Percentiles rank a stretch among this genome's conserved stretches.
Evolutionary conservation across 2,329 filamentous ascomycete genomes (phyloP).

Genomic region (Byssothecium circinans): DNA sequence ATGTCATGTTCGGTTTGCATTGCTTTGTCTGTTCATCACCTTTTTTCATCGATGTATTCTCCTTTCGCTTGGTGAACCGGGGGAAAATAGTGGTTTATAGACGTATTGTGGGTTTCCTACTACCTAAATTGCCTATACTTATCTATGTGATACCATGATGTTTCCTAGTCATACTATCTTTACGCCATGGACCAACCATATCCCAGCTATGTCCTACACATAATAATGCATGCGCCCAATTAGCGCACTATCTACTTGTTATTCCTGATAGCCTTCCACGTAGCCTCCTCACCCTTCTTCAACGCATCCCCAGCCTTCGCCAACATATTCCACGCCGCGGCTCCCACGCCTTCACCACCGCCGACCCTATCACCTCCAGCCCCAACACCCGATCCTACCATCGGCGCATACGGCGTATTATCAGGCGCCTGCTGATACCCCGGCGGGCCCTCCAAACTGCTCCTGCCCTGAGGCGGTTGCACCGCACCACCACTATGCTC

Average conservation of each 20-base stretch:
- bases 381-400: constrained; percentile 40
- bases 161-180: not conserved
- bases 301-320: constrained; percentile 41
- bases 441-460: constrained; percentile 47
- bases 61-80: constrained; percentile 41
- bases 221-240: not conserved
- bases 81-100: constrained; percentile 45
- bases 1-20: constrained; percentile 44
- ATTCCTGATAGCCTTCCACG: constrained; percentile 38
- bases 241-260: constrained; percentile 16
- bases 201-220: not conserved
- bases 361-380: constrained; percentile 34
- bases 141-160: constrained; percentile 7
- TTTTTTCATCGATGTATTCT: constrained; percentile 37
- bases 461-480: constrained; percentile 10
- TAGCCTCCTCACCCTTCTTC: constrained; percentile 40
- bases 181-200: not conserved
- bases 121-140: constrained; percentile 3
- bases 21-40: constrained; percentile 41
- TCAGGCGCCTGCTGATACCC: constrained; percentile 52
- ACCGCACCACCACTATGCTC: constrained; percentile 23
- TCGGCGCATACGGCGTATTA: constrained; percentile 44
- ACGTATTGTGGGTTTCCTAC: constrained; percentile 38
- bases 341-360: constrained; percentile 31
- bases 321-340: constrained; percentile 38